Base-by-base conservation (phyloP, 2,329 filamentous ascomycete genomes). In the Dactylellina leptospora region DNA sequence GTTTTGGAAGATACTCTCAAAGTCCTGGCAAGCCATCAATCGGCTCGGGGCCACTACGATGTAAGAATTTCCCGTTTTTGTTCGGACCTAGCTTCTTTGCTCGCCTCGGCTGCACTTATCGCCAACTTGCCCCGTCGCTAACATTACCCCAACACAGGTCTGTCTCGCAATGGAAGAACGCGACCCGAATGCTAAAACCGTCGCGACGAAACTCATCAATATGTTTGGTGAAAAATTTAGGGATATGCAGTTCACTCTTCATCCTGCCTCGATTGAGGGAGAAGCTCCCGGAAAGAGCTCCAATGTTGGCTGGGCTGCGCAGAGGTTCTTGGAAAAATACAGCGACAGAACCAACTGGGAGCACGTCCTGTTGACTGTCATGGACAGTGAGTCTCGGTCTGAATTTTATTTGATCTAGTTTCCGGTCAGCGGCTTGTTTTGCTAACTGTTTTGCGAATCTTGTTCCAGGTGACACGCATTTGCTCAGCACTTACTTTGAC, bases 251-350 rank as follows among this genome's bases (percentile, higher is more conserved):
- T 87, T 85, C 77, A 90, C 88, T 1, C 79, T 90, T 10, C 89
- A 91, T 76, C 88, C 89, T 0, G 80, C 82, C 20, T 86, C 86
- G 60, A 85, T 91, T 55, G 84, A 85, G 2, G 86, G 87, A 10
- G 89, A 91, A 78, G 85, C 88, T 53, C 87, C 88, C 59, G 89
- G 89, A 66, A 91, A 91, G 78, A 89, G 89, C 74, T 91, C 88
- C 81, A 91, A 91, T 78, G 83, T 89, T 71, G 85, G 85, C 55
- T 91, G 88, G 87, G 87, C 88, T 16, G 88, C 88, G 8, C 84
- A 85, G 74, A 86, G 87, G 78, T 82, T 88, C 55, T 88, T 86
- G 78, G 83, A 84, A 76, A 86, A 84, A 76, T 89, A 90, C 75
- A 78, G 83, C 3, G 80, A 84, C 5, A 74, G 77, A 63, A 78